Conservation (phyloP, 805 yeast species). For the Metschnikowia cubensis region DNA sequence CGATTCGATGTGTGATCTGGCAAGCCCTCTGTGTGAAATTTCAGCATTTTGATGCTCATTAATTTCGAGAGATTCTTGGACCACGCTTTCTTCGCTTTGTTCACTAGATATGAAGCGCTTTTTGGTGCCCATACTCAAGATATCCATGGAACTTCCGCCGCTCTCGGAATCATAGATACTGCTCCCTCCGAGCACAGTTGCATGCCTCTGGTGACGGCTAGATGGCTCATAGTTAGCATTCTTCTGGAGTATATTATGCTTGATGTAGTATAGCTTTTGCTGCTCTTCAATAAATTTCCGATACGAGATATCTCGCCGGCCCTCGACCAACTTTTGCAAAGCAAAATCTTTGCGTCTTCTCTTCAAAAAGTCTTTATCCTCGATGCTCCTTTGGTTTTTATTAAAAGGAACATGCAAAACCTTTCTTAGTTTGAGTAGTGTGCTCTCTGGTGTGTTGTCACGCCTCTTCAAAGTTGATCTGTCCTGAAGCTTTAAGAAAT, state of each 20-base stretch:
- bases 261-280: constrained; percentile 22
- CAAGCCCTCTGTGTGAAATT: not conserved
- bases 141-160: constrained; percentile 1
- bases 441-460: not conserved
- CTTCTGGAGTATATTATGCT: constrained; percentile 12
- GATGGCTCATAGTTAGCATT: constrained; percentile 7
- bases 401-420: constrained; percentile 14
- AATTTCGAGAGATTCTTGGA: not conserved
- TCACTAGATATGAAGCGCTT: not conserved
- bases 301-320: constrained; percentile 23
- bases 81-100: not conserved
- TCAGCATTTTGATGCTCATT: not conserved
- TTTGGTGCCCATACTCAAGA: not conserved
- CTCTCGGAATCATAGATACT: constrained; percentile 12
- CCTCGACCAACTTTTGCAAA: constrained; percentile 25
- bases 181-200: constrained; percentile 15
- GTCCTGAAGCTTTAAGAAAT: not conserved
- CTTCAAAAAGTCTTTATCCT: constrained; percentile 11
- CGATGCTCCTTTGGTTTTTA: constrained; percentile 10
- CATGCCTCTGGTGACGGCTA: constrained; percentile 7
- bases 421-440: constrained; percentile 12
- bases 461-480: not conserved
- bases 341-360: constrained; percentile 19
- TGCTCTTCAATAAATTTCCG: constrained; percentile 21
- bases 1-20: constrained; percentile 7